These are phyloP conservation scores for Colletotrichum spaethianum DNA, from an alignment of 2,329 filamentous ascomycete species.

Conservation along the genomic window DNA sequence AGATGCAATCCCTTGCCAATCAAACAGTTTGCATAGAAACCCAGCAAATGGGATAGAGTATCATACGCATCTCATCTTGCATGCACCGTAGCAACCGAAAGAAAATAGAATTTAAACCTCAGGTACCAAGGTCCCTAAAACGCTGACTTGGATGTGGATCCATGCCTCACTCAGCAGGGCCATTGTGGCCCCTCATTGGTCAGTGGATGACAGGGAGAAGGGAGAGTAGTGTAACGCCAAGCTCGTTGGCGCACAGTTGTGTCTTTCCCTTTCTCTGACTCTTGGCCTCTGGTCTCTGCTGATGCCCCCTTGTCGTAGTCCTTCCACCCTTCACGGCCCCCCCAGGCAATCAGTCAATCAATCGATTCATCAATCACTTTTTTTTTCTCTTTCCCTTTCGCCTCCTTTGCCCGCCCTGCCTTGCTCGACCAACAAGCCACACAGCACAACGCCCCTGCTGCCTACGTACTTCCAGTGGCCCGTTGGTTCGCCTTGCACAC, in stretches of 20 bases:
- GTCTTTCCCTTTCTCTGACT: conserved; percentile 14
- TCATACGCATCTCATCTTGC: not conserved
- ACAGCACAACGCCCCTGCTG: not conserved
- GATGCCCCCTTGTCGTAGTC: not conserved
- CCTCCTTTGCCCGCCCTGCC: conserved; percentile 2
- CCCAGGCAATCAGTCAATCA: conserved; percentile 1
- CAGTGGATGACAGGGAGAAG: conserved; percentile 6
- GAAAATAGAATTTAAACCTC: not conserved
- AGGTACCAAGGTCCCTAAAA: not conserved
- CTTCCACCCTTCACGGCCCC: not conserved
- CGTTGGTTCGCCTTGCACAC: conserved; percentile 11
- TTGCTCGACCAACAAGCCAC: not conserved
- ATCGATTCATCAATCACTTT: conserved; percentile 13
- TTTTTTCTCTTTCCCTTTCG: not conserved
- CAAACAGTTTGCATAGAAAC: not conserved
- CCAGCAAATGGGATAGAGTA: not conserved
- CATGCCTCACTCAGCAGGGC: not conserved
- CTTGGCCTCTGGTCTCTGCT: not conserved
- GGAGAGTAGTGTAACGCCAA: conserved; percentile 9
- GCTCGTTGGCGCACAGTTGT: conserved; percentile 15
- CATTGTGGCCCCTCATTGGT: not conserved
- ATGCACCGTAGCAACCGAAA: not conserved
- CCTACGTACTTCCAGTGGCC: conserved; percentile 5
- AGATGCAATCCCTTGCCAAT: not conserved
- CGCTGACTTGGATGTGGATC: not conserved